Percentiles rank a stretch among this genome's conserved stretches.
Conservation (phyloP, 2,329 filamentous ascomycete species). For the Trichoderma citrinoviride region DNA sequence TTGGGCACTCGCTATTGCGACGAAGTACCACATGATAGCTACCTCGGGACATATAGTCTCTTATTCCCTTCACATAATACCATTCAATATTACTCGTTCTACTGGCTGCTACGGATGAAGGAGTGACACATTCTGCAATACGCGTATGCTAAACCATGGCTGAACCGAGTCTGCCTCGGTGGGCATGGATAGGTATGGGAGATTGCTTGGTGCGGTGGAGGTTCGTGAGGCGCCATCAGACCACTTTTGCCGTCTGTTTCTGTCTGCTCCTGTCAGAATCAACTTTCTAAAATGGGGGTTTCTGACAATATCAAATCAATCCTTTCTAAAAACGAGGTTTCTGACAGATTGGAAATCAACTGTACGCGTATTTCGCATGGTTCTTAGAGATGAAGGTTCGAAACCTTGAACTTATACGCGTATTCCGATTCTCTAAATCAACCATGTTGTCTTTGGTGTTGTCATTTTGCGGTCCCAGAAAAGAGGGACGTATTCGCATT, state of each 20-base stretch:
- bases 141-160: neutral
- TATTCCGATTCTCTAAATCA: neutral
- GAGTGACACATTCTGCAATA: neutral
- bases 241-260: neutral
- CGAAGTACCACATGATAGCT: neutral
- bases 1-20: neutral
- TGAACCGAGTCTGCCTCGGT: neutral
- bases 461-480: neutral
- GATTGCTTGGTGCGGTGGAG: slow-evolving; percentile 1
- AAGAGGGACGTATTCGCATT: slow-evolving; percentile 20
- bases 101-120: neutral
- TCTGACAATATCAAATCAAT: no score
- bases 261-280: neutral
- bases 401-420: neutral
- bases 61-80: neutral
- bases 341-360: no score
- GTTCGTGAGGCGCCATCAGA: slow-evolving; percentile 8
- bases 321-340: no score
- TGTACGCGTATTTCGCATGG: neutral
- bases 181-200: neutral
- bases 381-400: no score
- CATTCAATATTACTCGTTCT: neutral
- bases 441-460: neutral
- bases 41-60: neutral
- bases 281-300: neutral